Conservation (phyloP, 139 green algal species). For the Zygnema circumcarinatum region DNA sequence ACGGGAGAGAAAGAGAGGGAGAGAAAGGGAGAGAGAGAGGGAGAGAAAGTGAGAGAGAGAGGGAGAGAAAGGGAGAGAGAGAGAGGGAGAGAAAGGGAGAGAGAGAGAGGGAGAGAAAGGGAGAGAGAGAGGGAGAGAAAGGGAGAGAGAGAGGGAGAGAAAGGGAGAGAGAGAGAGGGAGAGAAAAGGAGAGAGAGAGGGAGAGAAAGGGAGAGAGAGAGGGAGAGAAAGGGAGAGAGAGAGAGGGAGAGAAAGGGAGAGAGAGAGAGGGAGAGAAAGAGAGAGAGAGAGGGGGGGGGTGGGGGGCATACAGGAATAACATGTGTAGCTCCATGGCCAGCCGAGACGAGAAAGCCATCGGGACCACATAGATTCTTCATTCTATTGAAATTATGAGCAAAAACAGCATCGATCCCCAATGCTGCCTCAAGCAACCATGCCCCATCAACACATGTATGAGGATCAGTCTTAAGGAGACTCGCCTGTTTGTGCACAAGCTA, state of each 20-base stretch:
- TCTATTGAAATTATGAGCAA: conserved; percentile 41
- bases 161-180: background rate
- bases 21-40: background rate
- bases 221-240: background rate
- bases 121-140: background rate
- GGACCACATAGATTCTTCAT: background rate
- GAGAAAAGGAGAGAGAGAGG: background rate
- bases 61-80: background rate
- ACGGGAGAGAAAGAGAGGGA: background rate
- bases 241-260: conserved; percentile 21
- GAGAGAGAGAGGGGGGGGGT: conserved; percentile 19
- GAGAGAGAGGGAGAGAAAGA: conserved; percentile 31
- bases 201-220: conserved; percentile 1
- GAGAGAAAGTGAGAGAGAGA: conserved; percentile 9
- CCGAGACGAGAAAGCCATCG: conserved; percentile 47
- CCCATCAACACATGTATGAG: background rate
- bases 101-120: background rate
- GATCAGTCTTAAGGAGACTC: background rate
- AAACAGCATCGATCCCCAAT: conserved; percentile 45
- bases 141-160: conserved; percentile 9
- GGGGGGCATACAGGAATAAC: conserved; percentile 41
- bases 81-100: background rate
- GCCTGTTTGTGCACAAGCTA: too few relatives aligned
- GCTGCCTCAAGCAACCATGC: background rate
- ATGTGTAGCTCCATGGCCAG: conserved; percentile 54